phyloP scores from a whole-genome alignment of 2,329 filamentous ascomycete species.

The Juglanconis sp. region DNA sequence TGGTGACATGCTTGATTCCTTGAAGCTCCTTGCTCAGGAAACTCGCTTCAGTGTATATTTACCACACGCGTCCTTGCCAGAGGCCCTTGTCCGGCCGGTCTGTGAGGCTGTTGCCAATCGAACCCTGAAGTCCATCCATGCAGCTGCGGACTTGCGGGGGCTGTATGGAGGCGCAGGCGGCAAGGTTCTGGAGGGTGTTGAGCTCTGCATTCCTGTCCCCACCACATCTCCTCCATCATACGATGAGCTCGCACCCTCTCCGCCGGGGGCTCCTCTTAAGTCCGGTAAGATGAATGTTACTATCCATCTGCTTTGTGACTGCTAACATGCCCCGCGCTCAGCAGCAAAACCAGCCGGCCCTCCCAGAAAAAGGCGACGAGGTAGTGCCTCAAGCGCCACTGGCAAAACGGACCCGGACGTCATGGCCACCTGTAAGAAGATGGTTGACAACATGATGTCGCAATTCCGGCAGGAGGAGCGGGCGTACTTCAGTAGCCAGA shows the following conservation, averaged over 20 bases:
- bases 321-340: neutral
- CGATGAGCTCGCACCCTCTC: neutral
- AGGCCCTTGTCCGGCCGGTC: neutral
- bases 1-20: neutral
- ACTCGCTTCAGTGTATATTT: neutral
- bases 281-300: neutral
- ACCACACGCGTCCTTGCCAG: neutral
- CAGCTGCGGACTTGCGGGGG: conserved; percentile 44
- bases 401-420: neutral
- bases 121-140: conserved; percentile 24
- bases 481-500: neutral
- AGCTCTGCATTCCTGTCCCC: neutral
- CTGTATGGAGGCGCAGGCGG: conserved; percentile 32
- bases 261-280: neutral
- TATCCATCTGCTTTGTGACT: neutral
- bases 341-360: neutral
- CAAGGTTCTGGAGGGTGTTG: neutral
- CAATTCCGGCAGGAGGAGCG: neutral
- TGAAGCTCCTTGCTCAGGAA: neutral
- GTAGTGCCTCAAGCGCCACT: neutral
- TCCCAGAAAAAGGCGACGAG: conserved; percentile 1
- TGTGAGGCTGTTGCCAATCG: neutral
- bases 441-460: neutral
- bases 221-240: neutral
- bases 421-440: neutral